Evolutionary conservation across 2,329 filamentous ascomycete genomes (phyloP).

Genomic region (Claviceps purpurea): DNA sequence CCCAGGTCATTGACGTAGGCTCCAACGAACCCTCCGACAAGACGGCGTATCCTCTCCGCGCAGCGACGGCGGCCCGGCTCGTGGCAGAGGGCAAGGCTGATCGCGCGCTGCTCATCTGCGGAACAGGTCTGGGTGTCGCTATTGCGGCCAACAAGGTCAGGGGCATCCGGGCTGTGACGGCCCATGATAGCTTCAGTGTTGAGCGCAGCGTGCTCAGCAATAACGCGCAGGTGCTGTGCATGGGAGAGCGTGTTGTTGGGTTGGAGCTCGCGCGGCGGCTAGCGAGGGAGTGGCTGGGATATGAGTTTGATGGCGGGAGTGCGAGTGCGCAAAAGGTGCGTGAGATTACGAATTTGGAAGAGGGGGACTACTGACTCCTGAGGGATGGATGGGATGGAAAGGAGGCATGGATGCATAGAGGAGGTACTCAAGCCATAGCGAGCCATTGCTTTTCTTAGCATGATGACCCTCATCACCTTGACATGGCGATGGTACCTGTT

Average conservation of each 20-base stretch:
- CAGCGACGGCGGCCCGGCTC: constrained; percentile 55
- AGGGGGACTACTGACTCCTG: no score
- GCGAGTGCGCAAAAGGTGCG: constrained; percentile 32
- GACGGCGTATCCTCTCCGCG: constrained; percentile 69
- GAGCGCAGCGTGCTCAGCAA: constrained; percentile 73
- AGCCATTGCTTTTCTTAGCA: no score
- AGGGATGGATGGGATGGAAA: neutral
- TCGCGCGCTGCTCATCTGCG: constrained; percentile 70
- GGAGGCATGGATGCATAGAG: no score
- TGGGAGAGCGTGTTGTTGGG: constrained; percentile 74
- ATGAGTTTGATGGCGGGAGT: constrained; percentile 55
- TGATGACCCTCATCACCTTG: no score
- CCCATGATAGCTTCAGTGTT: constrained; percentile 75
- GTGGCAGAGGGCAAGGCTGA: constrained; percentile 53
- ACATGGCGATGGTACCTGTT: no score
- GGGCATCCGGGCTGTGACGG: constrained; percentile 75
- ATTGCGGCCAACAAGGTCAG: constrained; percentile 83
- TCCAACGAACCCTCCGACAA: constrained; percentile 54
- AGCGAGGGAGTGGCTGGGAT: constrained; percentile 72
- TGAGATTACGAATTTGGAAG: constrained; percentile 27
- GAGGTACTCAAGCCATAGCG: no score
- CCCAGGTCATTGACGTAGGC: constrained; percentile 60
- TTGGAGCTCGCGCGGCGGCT: constrained; percentile 66
- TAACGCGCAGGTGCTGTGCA: constrained; percentile 75
- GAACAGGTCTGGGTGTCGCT: constrained; percentile 75